These are phyloP conservation scores for Linnemannia hyalina DNA, from an alignment of 192 early-diverging fungal genomes.

Conservation along the genomic window DNA sequence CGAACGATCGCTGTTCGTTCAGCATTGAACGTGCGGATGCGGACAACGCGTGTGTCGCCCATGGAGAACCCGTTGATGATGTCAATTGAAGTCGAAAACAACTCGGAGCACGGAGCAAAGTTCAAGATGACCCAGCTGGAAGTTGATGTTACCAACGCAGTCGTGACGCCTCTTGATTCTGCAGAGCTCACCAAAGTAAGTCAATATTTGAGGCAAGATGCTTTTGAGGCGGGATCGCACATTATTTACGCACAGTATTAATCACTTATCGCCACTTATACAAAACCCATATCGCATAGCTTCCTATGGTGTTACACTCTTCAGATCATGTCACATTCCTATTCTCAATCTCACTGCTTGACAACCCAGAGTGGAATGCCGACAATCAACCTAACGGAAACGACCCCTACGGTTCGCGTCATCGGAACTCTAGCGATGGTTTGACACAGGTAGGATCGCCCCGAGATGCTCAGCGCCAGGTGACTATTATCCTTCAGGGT, in stretches of 20 bases:
- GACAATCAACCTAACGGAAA: slow-evolving; percentile 15
- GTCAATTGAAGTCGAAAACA: slow-evolving; percentile 74
- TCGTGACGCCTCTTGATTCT: slow-evolving; percentile 59
- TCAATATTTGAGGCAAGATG: background rate
- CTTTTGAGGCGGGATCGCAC: background rate
- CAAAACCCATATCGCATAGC: background rate
- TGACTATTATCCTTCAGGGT: slow-evolving; percentile 66
- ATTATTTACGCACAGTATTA: background rate
- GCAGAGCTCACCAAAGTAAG: slow-evolving; percentile 61
- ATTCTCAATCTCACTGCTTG: slow-evolving; percentile 67
- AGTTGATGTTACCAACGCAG: slow-evolving; percentile 66
- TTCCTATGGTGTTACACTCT: slow-evolving; percentile 62
- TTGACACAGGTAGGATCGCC: slow-evolving; percentile 5
- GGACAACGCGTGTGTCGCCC: slow-evolving; percentile 69
- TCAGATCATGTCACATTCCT: slow-evolving; percentile 70
- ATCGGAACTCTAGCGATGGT: slow-evolving; percentile 39
- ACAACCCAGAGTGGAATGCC: slow-evolving; percentile 54
- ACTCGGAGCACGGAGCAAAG: slow-evolving; percentile 62
- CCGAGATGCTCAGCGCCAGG: slow-evolving; percentile 59
- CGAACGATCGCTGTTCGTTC: slow-evolving; percentile 64
- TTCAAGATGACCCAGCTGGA: slow-evolving; percentile 64
- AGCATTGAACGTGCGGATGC: slow-evolving; percentile 68
- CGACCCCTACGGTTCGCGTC: slow-evolving; percentile 21
- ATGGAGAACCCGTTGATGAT: slow-evolving; percentile 72
- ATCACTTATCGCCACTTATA: background rate